Evolutionary conservation across 2,329 filamentous ascomycete species (phyloP).

Genomic region (Nigrospora osmanthi): DNA sequence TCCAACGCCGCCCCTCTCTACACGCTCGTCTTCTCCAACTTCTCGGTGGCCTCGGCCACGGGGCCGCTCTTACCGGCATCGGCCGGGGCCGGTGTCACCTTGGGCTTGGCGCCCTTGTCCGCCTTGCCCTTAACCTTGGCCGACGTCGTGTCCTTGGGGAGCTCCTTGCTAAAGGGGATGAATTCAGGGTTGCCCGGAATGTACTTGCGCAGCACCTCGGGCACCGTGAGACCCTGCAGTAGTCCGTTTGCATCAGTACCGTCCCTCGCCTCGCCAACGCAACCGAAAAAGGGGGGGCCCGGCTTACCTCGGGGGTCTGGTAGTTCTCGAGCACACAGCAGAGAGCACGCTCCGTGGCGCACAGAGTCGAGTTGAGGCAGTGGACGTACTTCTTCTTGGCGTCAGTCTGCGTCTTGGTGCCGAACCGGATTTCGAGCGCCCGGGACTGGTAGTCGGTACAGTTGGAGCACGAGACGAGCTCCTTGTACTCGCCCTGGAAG

Average conservation of each 20-base stretch:
- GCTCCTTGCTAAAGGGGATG: constrained; percentile 78
- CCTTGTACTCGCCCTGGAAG: constrained; percentile 96
- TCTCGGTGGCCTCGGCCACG: constrained; percentile 16
- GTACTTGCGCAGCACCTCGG: constrained; percentile 79
- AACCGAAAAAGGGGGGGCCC: not conserved
- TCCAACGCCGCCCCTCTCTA: constrained; percentile 1
- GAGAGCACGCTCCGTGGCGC: constrained; percentile 83
- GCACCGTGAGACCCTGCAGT: constrained; percentile 64
- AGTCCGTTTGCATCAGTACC: not conserved
- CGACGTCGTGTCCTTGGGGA: constrained; percentile 67
- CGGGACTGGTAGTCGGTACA: constrained; percentile 97
- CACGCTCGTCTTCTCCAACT: constrained; percentile 17
- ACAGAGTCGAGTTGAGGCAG: constrained; percentile 81
- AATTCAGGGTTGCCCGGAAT: constrained; percentile 86
- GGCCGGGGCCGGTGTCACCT: constrained; percentile 11
- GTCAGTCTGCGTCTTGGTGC: constrained; percentile 78
- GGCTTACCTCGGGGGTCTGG: constrained; percentile 72
- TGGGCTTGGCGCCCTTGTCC: constrained; percentile 15
- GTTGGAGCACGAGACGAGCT: constrained; percentile 95
- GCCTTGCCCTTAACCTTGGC: constrained; percentile 39
- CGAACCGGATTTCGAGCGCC: constrained; percentile 86
- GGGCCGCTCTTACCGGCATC: not conserved
- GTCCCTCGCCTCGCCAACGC: not conserved
- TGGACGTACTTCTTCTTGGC: constrained; percentile 91
- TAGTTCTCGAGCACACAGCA: constrained; percentile 97